Base-by-base conservation (phyloP, 2,329 filamentous ascomycete genomes). In the Diplodia seriata region DNA sequence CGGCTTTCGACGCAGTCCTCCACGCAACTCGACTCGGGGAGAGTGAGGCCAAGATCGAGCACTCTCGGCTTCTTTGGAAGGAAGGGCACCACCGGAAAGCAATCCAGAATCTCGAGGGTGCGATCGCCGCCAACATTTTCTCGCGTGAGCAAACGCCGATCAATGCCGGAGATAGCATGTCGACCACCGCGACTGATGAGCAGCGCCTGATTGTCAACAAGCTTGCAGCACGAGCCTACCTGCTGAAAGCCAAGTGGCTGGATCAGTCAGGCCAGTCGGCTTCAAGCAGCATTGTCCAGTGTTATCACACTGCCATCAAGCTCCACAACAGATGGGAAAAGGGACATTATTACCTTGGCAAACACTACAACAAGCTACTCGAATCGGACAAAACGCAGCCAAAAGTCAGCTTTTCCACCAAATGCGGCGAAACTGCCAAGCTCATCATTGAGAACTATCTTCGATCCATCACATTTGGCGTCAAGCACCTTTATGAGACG, bases 401-500 rank as follows among this genome's bases (percentile, higher is more conserved):
- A 47, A 83, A 87, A 20, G 87, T 90, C 33, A 79, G 76, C 36
- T 72, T 78, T 31, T 70, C 77, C 14, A 81, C 74, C 73, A 80
- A 95, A 67, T 91, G 87, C 12, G 96, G 95, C 49, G 94, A 97
- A 76, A 88, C 90, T 23, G 89, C 93, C 2, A 93, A 94, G 75
- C 85, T 97, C 18, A 92, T 99, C 43, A 92, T 98, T 71, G 93
- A 97, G 74, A 97, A 97, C 76, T 97, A 97, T 74, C 84, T 97
- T 54, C 88, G 94, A 33, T 96, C 94, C 2, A 85, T 97, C 54
- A 89, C 89, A 33, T 94, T 90, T 72, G 95, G 95, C 38, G 95
- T 93, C 56, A 99, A 98, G 79, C 97, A 98, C 78, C 87, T 97
- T 53, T 97, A 97, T 74, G 94, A 98, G 78, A 97, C 94, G 0